Base-by-base conservation (phyloP, 768 basidiomycete genomes). In the Sutorius australiensis region DNA sequence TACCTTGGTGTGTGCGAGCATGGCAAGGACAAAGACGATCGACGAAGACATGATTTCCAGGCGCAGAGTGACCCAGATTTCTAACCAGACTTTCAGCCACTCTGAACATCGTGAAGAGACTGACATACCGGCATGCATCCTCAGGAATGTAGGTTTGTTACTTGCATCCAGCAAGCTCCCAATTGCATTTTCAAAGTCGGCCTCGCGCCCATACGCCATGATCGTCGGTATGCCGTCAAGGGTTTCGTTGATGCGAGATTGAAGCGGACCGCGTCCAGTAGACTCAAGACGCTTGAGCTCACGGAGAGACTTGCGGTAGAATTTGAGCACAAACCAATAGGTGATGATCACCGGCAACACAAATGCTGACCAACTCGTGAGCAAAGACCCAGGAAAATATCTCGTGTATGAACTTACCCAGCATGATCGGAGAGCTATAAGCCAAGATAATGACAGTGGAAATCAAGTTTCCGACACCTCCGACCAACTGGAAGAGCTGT, bases 181-280 rank as follows among this genome's bases (percentile, higher is more conserved):
- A 6, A 67, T 61, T 8, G 56, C 52, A 28, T 55, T 60, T 34
- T 46, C 63, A 34, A 65, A 68, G 50, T 68, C 67, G 16, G 52
- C 8, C 46, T 61, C 63, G 17, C 67, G 67, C 49, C 73, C 71
- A 54, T 77, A 81, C 4, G 79, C 79, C 45, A 80, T 72, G 40
- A 80, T 75, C 11, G 77, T 78, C 3, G 67, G 64, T 24, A 71
- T 72, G 5, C 80, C 80, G 19, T 73, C 72, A 5, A 82, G 69
- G 2, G 74, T 76, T 63, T 81, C 80, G 39, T 72, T 73, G 65
- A 80, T 80, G 50, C 77, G 76, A 2, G 77, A 73, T 53, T 81
- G 80, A 17, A 82, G 74, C 3, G 74, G 71, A 7, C 75, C 75
- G 12, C 77, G 76, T 5, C 78, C 70, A 39, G 72, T 67, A 39